Percentiles rank a stretch among this genome's conserved stretches.
Conservation (phyloP, 2,329 filamentous ascomycete genomes). For the Hypoxylon sp. region DNA sequence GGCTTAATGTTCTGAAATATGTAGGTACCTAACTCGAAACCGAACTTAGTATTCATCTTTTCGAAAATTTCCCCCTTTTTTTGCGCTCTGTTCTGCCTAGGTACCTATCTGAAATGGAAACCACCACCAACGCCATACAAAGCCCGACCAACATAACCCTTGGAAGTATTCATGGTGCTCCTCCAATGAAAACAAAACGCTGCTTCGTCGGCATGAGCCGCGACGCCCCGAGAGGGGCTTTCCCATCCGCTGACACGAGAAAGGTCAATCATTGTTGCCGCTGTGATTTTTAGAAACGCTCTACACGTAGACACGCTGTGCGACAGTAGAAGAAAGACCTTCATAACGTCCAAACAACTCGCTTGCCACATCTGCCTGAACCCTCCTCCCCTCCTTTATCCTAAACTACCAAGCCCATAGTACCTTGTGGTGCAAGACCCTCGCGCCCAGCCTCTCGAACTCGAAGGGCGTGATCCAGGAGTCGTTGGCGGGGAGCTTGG, state of each 20-base stretch:
- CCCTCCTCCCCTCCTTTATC: background rate
- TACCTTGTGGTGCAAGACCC: conserved; percentile 87
- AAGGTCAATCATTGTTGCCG: background rate
- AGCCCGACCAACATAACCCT: conserved; percentile 12
- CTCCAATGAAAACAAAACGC: conserved; percentile 1
- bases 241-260: background rate
- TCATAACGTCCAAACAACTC: background rate
- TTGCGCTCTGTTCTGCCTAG: conserved; percentile 5
- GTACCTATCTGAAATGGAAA: conserved; percentile 13
- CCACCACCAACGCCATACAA: conserved; percentile 35
- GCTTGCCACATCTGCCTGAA: background rate
- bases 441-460: conserved; percentile 85
- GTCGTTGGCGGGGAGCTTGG: conserved; percentile 91
- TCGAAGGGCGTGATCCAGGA: conserved; percentile 91
- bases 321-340: background rate
- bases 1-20: too few species aligned
- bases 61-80: background rate
- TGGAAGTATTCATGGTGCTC: conserved; percentile 9
- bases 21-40: too few species aligned
- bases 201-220: background rate
- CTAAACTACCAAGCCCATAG: conserved; percentile 69
- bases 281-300: conserved; percentile 1
- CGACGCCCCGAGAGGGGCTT: background rate
- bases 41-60: background rate
- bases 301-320: background rate